Percentiles rank a stretch among this genome's conserved stretches.
Evolutionary conservation across 73 alveolate genomes (phyloP).

Genomic region (Paramecium bursaria): DNA sequence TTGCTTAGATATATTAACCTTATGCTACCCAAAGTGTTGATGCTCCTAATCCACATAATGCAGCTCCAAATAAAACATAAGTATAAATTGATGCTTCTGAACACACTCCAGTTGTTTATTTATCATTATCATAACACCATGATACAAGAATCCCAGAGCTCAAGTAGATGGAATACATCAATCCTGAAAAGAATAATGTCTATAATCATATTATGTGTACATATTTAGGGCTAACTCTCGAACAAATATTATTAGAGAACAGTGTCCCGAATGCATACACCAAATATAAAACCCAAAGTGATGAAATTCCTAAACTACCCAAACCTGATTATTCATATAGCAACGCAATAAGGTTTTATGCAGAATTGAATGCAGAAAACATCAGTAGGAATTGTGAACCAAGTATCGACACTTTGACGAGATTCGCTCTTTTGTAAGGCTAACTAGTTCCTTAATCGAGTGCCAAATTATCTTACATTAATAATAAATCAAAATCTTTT

Average conservation of each 20-base stretch:
- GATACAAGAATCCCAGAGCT: conserved; percentile 58
- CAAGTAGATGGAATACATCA: conserved; percentile 24
- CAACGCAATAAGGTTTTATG: conserved; percentile 52
- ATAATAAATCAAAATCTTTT: background rate
- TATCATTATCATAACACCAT: conserved; percentile 43
- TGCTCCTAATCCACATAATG: conserved; percentile 62
- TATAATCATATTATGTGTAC: background rate
- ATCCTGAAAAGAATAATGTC: conserved; percentile 35
- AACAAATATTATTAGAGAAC: conserved; percentile 48
- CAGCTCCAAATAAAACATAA: conserved; percentile 45
- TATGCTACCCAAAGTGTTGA: conserved; percentile 66
- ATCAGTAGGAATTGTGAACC: conserved; percentile 51
- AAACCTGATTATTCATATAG: conserved; percentile 16
- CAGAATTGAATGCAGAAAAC: conserved; percentile 69
- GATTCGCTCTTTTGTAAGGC: background rate
- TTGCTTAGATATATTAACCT: conserved; percentile 52
- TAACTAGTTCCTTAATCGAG: background rate
- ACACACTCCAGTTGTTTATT: conserved; percentile 40
- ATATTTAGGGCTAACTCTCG: conserved; percentile 48
- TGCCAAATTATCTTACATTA: background rate
- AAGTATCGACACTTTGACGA: conserved; percentile 35
- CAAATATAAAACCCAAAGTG: conserved; percentile 52
- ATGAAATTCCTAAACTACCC: conserved; percentile 52
- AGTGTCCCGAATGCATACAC: conserved; percentile 35
- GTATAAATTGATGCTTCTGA: conserved; percentile 1